Evolutionary conservation across 768 basidiomycete genomes (phyloP), one percentile per base, ranked within the genome.

Genomic region (Boletus bicolor): DNA sequence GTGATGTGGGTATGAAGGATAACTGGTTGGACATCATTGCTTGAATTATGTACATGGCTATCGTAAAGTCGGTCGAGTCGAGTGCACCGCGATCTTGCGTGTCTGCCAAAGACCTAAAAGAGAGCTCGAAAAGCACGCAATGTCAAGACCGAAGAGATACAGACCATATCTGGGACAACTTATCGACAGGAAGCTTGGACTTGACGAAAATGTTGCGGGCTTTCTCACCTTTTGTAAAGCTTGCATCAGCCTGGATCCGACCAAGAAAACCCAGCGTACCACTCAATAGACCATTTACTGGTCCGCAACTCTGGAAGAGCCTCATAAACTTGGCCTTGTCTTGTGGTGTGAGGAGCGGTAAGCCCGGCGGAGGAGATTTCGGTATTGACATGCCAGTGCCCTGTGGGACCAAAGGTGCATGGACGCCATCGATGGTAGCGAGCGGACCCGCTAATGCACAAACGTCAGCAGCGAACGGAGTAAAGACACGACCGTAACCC

Each of bases 1-100:
- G 79, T 3, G 79, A 74, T 7, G 80, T 71, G 36, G 94, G 94
- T 48, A 95, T 79, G 57, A 79, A 80, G 49, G 85, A 76, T 53
- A 92, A 75, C 58, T 87, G 82, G 53, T 82, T 82, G 51, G 87
- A 84, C 94, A 98, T 97, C 38, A 82, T 76, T n/a, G 83, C 87
- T 72, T 98, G 94, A 60, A 98, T 94, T 68, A 98, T 83, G 72
- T 92, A 93, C 94, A 97, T 95, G 39, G 88, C 97, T 65, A 99
- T 84, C 56, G 89, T 87, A 68, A 99, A 99, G 73, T 99, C 97
- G 44, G 87, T 79, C 15, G 84, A 76, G 70, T 99, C 97, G 56
- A 99, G 85, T 12, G 80, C 76, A 49, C 97, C 96, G 57, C 97
- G 82, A 62, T 89, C 83, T 72, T 95, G 90, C 4, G 94, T 95